Evolutionary conservation across 345 rosid species (phyloP).

Genomic region (Dovyalis caffra): DNA sequence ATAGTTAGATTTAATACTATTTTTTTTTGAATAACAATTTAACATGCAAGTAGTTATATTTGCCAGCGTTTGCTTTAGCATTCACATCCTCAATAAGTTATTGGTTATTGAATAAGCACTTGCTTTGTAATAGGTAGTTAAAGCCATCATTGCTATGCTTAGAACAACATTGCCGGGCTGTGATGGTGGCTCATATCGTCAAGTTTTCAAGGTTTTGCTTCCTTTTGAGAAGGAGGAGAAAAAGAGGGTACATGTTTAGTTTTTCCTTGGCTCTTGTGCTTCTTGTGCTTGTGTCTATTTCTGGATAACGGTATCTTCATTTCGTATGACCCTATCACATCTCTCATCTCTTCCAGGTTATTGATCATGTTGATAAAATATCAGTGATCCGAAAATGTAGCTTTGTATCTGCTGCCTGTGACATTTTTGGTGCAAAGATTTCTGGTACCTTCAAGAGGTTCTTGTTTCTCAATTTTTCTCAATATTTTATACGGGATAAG

Average conservation of each 20-base stretch:
- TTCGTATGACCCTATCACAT: neutral
- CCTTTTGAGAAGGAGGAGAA: conserved; percentile 83
- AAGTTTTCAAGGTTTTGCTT: conserved; percentile 85
- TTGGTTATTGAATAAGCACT: conserved; percentile 11
- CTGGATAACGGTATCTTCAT: neutral
- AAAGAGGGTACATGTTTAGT: conserved; percentile 50
- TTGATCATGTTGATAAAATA: conserved; percentile 77
- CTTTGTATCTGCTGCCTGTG: conserved; percentile 73
- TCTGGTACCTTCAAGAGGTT: conserved; percentile 98
- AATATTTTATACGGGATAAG: conserved; percentile 1
- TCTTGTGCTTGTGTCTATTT: neutral
- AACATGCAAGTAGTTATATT: neutral
- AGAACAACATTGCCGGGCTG: conserved; percentile 71
- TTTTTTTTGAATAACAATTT: too few relatives aligned
- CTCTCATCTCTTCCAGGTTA: conserved; percentile 22
- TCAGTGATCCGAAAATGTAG: conserved; percentile 64
- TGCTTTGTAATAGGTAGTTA: conserved; percentile 53
- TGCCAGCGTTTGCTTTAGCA: neutral
- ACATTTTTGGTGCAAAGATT: conserved; percentile 83
- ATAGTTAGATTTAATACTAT: too few relatives aligned
- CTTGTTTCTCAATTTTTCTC: conserved; percentile 18
- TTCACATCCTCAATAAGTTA: neutral
- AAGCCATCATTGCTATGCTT: conserved; percentile 76
- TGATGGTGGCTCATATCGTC: conserved; percentile 77
- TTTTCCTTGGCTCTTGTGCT: neutral